These are phyloP conservation scores for Cryphonectria japonica DNA, from an alignment of 2,329 filamentous ascomycete genomes.

Conservation along the genomic window DNA sequence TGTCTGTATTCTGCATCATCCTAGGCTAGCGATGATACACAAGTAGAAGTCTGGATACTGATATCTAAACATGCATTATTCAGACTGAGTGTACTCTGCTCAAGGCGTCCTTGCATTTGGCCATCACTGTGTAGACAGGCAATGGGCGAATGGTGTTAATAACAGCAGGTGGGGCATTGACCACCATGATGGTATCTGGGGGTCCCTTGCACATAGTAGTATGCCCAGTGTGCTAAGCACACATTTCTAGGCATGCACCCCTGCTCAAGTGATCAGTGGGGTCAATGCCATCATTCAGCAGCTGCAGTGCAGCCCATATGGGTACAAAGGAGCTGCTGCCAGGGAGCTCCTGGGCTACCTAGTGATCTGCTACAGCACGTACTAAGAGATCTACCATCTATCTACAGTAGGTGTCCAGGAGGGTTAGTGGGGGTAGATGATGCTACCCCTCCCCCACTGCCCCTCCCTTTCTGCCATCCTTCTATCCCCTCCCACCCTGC, in stretches of 20 bases:
- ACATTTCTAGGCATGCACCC: background rate
- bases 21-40: background rate
- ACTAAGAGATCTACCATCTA: background rate
- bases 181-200: background rate
- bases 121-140: background rate
- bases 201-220: background rate
- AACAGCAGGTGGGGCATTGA: background rate
- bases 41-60: background rate
- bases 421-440: background rate
- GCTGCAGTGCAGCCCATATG: background rate
- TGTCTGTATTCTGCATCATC: background rate
- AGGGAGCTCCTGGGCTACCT: background rate
- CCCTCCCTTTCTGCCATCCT: background rate
- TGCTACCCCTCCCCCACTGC: background rate
- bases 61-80: background rate
- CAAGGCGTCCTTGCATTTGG: background rate
- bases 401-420: background rate
- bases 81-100: background rate
- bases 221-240: background rate
- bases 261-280: background rate
- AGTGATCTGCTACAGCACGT: background rate
- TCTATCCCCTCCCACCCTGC: too few relatives aligned
- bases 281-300: conserved; percentile 17
- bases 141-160: background rate
- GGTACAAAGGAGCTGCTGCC: too few relatives aligned